Conservation (phyloP, 495 filamentous ascomycete genomes). For the Lindgomyces ingoldianus region DNA sequence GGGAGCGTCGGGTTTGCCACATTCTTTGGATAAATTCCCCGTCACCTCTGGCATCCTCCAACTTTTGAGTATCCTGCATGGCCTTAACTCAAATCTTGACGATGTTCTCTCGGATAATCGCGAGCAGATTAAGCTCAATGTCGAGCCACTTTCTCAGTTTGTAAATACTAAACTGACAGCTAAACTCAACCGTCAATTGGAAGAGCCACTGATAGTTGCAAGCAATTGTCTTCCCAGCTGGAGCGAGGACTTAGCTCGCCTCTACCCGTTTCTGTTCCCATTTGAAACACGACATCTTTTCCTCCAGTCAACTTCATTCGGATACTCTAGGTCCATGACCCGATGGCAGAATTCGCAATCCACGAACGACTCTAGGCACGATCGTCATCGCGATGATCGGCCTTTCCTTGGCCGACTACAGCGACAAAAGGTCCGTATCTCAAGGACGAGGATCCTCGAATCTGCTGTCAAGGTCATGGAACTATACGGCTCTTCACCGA, state of each 20-base stretch:
- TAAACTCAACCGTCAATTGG: slow-evolving; percentile 96
- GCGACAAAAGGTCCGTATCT: slow-evolving; percentile 96
- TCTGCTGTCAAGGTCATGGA: slow-evolving; percentile 99
- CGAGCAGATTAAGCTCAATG: slow-evolving; percentile 65
- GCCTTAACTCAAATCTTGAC: slow-evolving; percentile 91
- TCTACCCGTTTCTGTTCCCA: slow-evolving; percentile 98
- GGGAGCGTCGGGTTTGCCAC: slow-evolving; percentile 64
- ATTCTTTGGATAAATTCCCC: slow-evolving; percentile 80
- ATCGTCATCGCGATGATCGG: slow-evolving; percentile 82
- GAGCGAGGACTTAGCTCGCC: slow-evolving; percentile 94
- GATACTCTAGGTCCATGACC: slow-evolving; percentile 96
- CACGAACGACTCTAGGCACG: slow-evolving; percentile 72
- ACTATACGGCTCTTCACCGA: slow-evolving; percentile 91
- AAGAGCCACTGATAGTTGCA: slow-evolving; percentile 97
- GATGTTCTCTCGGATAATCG: slow-evolving; percentile 92
- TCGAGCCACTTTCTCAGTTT: slow-evolving; percentile 91
- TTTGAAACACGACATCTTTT: slow-evolving; percentile 98
- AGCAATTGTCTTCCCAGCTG: slow-evolving; percentile 95
- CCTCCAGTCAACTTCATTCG: slow-evolving; percentile 96
- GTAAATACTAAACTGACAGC: slow-evolving; percentile 99
- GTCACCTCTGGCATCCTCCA: slow-evolving; percentile 85
- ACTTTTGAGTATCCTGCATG: slow-evolving; percentile 86
- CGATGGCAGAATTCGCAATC: slow-evolving; percentile 93
- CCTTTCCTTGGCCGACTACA: slow-evolving; percentile 92
- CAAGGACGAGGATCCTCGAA: slow-evolving; percentile 86